Evolutionary conservation across 331 rosid genomes (phyloP).

Genomic region (Telfairia occidentalis): DNA sequence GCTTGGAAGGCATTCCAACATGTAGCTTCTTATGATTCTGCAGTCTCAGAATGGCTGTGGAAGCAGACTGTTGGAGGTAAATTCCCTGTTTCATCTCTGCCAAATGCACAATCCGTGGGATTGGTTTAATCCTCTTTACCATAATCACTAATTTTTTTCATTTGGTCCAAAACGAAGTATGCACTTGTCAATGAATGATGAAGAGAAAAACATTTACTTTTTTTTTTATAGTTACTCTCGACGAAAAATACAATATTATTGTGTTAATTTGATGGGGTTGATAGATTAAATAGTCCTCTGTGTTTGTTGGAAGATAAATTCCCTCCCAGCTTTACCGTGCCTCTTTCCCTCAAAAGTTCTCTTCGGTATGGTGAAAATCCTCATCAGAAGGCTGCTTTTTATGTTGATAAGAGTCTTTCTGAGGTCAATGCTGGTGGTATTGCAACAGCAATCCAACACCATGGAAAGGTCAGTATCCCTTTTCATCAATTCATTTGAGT

Average conservation of each 20-base stretch:
- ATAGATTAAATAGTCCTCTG: slow-evolving; percentile 11
- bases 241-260: background rate
- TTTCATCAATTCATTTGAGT: background rate
- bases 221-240: background rate
- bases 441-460: slow-evolving; percentile 85
- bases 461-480: slow-evolving; percentile 53
- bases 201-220: background rate
- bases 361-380: slow-evolving; percentile 97
- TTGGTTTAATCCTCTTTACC: background rate
- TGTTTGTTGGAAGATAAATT: slow-evolving; percentile 48
- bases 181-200: too few species aligned
- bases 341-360: slow-evolving; percentile 49
- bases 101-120: background rate
- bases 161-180: background rate
- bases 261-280: background rate
- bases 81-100: background rate
- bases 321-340: slow-evolving; percentile 70
- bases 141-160: background rate
- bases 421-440: slow-evolving; percentile 85
- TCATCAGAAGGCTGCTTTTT: slow-evolving; percentile 83
- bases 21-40: slow-evolving; percentile 82
- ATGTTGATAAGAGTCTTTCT: slow-evolving; percentile 66
- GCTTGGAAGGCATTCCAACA: slow-evolving; percentile 95
- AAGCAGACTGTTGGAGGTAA: slow-evolving; percentile 68
- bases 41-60: slow-evolving; percentile 93